Evolutionary conservation across 768 basidiomycete species (phyloP), one percentile per base, ranked within the genome.

Genomic region (Hypholoma fasciculare): DNA sequence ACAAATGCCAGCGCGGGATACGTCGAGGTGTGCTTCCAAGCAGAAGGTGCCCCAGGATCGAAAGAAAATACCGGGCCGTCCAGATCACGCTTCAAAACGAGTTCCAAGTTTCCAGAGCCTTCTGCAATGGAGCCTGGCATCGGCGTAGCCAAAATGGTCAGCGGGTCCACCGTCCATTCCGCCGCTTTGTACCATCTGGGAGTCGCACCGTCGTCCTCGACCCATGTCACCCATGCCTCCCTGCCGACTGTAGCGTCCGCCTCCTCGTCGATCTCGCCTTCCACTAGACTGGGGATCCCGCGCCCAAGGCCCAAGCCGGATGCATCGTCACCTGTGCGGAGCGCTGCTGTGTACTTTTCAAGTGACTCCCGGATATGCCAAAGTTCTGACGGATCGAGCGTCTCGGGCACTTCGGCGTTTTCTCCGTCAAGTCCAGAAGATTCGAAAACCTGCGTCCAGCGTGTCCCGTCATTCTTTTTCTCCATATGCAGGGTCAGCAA

Each of bases 1-100:
- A 99, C 96, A 68, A 98, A 99, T 0, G 94, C 83, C 23, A 99
- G 81, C 0, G 95, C 96, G 17, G 90, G 87, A 71, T 85, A 95
- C 0, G 96, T 98, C n/a, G 85, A 79, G 4, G 74, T 73, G 70
- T 99, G 96, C 51, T 66, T 77, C 94, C 92, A 96, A 30, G 58
- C 59, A 7, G 80, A 74, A 57, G 56, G 68, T 63, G 71, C 69
- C 0, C 72, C 65, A 8, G 62, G 65, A 14, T 44, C 73, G 27
- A 90, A 72, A 7, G 78, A 67, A 71, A 87, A 88, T 42, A 88
- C 74, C 1, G 83, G 76, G 3, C 91, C 91, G 66, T 95, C 92
- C 44, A 94, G 75, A 64, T 85, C 83, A 60, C 84, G 80, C 74
- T 92, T 93, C 54, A 87, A 71, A 14, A 92, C 74, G 36, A 96